Percentiles rank a stretch among this genome's conserved stretches.
Conservation (phyloP, 306 rosid genomes). For the Phaseolus lunatus region DNA sequence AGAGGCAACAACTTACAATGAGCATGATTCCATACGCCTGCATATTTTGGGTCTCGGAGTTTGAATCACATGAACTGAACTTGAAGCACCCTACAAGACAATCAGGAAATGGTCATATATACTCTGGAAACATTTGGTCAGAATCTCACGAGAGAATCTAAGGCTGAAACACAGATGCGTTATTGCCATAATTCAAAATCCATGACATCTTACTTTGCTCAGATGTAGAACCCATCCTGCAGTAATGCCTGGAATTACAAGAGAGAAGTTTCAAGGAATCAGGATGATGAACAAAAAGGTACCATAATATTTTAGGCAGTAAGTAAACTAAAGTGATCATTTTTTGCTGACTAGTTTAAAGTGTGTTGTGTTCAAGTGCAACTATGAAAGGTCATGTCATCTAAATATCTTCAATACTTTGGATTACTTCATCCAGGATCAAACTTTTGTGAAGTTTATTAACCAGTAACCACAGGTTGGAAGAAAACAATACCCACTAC, state of each 20-base stretch:
- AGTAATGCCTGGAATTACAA: conserved; percentile 69
- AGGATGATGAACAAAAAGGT: conserved; percentile 16
- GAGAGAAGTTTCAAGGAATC: conserved; percentile 29
- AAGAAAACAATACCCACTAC: conserved; percentile 68
- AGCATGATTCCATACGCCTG: conserved; percentile 75
- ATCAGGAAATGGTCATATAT: conserved; percentile 43
- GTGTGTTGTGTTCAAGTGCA: neutral
- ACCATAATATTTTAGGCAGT: neutral
- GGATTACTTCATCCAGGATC: conserved; percentile 12
- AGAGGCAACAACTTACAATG: conserved; percentile 61
- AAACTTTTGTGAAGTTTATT: conserved; percentile 11
- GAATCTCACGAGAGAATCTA: conserved; percentile 1
- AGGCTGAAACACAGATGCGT: neutral
- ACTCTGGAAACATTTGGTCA: neutral
- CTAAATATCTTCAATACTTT: neutral
- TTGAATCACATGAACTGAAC: conserved; percentile 72
- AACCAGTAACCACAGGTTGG: conserved; percentile 26
- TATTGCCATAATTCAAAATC: conserved; percentile 8
- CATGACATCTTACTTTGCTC: conserved; percentile 59
- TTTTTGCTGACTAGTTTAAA: conserved; percentile 2
- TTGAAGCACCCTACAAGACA: conserved; percentile 69
- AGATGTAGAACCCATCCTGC: conserved; percentile 79
- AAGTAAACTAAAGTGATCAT: neutral
- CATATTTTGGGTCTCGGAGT: conserved; percentile 63
- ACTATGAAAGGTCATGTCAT: conserved; percentile 15